Conservation (phyloP, 2,329 filamentous ascomycete genomes). For the Aureobasidium sp. region DNA sequence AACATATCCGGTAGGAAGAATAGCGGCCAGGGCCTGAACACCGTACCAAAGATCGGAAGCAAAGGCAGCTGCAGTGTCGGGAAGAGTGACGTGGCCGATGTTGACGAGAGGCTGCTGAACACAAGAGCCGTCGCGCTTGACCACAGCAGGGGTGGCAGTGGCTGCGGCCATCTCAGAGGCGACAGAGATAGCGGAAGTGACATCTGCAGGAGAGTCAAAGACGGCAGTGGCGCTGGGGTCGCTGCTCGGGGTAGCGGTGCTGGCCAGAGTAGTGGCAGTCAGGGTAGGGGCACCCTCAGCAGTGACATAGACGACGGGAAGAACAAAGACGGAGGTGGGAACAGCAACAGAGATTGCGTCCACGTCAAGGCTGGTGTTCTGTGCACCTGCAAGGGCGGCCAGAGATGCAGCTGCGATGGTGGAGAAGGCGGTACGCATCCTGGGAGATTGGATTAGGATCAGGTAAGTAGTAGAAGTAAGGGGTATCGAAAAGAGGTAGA, state of each 20-base stretch:
- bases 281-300: neutral
- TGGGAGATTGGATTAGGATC: neutral
- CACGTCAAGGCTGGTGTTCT: neutral
- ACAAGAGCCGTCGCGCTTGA: conserved; percentile 6
- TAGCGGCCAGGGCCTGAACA: neutral
- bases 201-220: conserved; percentile 6
- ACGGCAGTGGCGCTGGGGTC: conserved; percentile 4
- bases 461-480: neutral
- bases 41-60: conserved; percentile 13
- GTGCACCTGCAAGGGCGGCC: conserved; percentile 2
- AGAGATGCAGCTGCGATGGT: conserved; percentile 2
- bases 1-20: conserved; percentile 16
- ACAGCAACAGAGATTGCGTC: conserved; percentile 1
- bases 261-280: conserved; percentile 5
- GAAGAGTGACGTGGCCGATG: neutral
- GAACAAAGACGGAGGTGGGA: conserved; percentile 3
- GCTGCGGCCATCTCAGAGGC: neutral
- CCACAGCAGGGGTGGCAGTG: neutral
- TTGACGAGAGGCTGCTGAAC: neutral
- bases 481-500: conserved; percentile 1
- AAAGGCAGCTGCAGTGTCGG: conserved; percentile 15
- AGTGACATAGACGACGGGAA: conserved; percentile 9
- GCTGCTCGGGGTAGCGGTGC: neutral
- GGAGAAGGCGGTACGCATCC: conserved; percentile 4
- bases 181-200: neutral